Conservation (phyloP, 2,329 filamentous ascomycete genomes). For the Fusarium sororula region DNA sequence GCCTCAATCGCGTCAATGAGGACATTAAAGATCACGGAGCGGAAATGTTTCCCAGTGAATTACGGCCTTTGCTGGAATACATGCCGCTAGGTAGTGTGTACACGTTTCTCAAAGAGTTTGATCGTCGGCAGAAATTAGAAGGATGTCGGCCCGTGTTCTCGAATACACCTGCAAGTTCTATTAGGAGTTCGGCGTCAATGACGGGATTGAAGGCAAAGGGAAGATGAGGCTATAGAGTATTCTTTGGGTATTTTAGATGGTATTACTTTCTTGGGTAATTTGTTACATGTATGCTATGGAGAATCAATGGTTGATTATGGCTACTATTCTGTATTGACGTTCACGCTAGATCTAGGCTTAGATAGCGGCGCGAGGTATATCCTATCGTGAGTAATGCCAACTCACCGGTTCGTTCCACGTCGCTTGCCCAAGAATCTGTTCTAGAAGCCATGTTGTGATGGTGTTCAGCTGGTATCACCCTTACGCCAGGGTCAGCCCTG, state of each 20-base stretch:
- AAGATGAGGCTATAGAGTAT: background rate
- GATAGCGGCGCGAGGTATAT: background rate
- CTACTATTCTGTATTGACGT: background rate
- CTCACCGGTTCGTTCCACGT: background rate
- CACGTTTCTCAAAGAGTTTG: constrained; percentile 37
- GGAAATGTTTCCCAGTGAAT: constrained; percentile 33
- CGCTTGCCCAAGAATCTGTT: background rate
- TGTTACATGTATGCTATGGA: background rate
- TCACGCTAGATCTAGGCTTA: background rate
- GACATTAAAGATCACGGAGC: constrained; percentile 38
- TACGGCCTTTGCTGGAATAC: constrained; percentile 29
- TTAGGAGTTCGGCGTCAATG: constrained; percentile 32
- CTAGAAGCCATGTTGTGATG: background rate
- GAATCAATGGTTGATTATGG: background rate
- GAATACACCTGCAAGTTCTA: constrained; percentile 25
- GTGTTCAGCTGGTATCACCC: accelerated
- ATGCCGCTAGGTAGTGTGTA: constrained; percentile 37
- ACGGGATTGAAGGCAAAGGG: constrained; percentile 8
- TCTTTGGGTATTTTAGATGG: background rate
- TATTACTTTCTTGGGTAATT: background rate
- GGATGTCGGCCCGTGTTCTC: background rate
- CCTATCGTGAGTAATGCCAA: background rate
- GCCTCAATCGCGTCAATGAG: constrained; percentile 38
- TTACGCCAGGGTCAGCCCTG: background rate
- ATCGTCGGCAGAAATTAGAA: constrained; percentile 28